Base-by-base conservation (phyloP, 495 filamentous ascomycete genomes). In the Penicillium atrosanguineum region DNA sequence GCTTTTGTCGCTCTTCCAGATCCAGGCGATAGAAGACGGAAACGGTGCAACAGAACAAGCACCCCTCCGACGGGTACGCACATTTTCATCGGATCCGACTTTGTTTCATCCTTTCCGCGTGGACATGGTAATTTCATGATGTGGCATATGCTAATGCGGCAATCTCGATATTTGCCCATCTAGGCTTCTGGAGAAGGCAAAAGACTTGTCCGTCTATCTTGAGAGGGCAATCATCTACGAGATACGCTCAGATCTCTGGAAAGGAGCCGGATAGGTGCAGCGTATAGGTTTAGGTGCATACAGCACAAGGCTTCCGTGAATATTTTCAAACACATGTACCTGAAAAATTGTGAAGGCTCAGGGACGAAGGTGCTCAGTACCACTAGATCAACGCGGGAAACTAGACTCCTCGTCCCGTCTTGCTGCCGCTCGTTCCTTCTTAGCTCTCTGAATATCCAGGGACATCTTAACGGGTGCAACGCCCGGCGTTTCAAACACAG, bases 391-490 rank as follows among this genome's bases (percentile, higher is more conserved):
- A 9, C 34, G 29, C 29, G 34, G 25, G 42, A 29, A 21, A 23
- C 45, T 38, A 12, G 38, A 20, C 47, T 61, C 59, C 15, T 67
- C 67, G 34, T 62, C 61, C 21, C 57, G 59, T 25, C 26, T 44
- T 36, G 57, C 51, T 3, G 51, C 45, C 2, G 39, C 56, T 55
- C 67, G 60, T 45, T 68, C 65, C 46, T 67, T 69, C 56, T 76
- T 74, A n/a, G 73, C 73, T 40, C 68, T 69, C 37, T 73, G 59
- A 9, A 76, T 74, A 61, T 73, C 69, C 53, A 69, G 52, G 7
- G 67, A 72, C 68, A 77, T 73, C 60, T 75, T 76, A n/a, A 76
- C 73, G 1, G 74, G 72, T 12, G 44, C 44, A 44, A 75, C 67
- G 7, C 71, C 75, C 3, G 68, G 67, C 7, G 73, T 77, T 51